phyloP scores from a whole-genome alignment of 331 rosid species.

The Malus hybrid region DNA sequence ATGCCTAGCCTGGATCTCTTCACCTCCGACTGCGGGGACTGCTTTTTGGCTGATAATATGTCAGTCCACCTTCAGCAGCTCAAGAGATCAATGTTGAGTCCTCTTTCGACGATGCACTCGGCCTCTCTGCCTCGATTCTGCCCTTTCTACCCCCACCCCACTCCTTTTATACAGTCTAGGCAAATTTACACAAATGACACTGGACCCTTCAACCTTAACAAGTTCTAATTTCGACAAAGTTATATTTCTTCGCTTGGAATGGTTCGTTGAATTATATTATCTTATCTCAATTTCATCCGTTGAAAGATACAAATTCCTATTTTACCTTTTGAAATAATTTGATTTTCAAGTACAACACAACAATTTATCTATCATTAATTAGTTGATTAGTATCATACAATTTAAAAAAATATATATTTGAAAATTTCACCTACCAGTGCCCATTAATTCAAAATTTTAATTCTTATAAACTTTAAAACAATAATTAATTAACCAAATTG shows the following conservation, averaged over 20 bases:
- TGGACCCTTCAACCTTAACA: background rate
- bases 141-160: background rate
- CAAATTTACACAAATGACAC: background rate
- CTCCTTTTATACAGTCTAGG: background rate
- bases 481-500: too few species aligned
- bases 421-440: too few species aligned
- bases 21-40: background rate
- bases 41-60: background rate
- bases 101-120: background rate
- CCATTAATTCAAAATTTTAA: too few species aligned
- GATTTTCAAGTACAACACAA: too few species aligned
- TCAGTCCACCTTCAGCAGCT: background rate
- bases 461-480: too few species aligned
- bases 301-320: fast-evolving
- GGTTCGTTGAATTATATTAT: fast-evolving
- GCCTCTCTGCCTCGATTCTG: background rate
- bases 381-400: too few species aligned
- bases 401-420: too few species aligned
- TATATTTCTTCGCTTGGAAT: too few species aligned
- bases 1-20: conserved; percentile 4
- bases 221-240: too few species aligned
- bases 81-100: background rate
- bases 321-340: fast-evolving
- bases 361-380: too few species aligned
- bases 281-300: too few species aligned